These are phyloP conservation scores for Fusarium tuaranense DNA, from an alignment of 2,329 filamentous ascomycete species.

Conservation along the genomic window DNA sequence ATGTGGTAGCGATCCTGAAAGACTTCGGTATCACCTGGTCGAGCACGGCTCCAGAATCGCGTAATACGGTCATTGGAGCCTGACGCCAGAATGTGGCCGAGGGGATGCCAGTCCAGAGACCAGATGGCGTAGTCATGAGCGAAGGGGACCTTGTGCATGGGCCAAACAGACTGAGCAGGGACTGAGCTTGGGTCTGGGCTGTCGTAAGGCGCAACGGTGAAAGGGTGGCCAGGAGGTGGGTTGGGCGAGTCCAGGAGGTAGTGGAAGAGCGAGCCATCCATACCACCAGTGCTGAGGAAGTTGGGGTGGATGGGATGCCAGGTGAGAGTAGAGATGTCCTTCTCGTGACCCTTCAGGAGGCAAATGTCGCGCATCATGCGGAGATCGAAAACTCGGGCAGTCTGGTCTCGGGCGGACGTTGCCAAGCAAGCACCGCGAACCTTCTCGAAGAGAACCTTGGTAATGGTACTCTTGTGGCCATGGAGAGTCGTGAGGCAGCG, in stretches of 20 bases:
- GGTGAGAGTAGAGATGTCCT: conserved; percentile 90
- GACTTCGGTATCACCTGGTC: conserved; percentile 87
- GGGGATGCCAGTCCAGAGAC: conserved; percentile 97
- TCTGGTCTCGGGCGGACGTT: conserved; percentile 93
- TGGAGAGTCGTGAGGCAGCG: conserved; percentile 93
- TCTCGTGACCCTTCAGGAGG: conserved; percentile 92
- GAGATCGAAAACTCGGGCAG: conserved; percentile 91
- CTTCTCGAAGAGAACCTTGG: conserved; percentile 90
- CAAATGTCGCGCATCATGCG: conserved; percentile 99
- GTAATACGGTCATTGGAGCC: conserved; percentile 97
- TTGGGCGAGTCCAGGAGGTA: conserved; percentile 98
- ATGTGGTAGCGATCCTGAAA: conserved; percentile 95
- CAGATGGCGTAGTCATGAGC: conserved; percentile 97
- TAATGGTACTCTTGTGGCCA: conserved; percentile 97
- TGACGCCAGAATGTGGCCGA: conserved; percentile 94
- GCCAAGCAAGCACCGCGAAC: conserved; percentile 87
- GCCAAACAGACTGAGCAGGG: conserved; percentile 90
- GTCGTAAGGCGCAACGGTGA: conserved; percentile 86
- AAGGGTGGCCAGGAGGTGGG: conserved; percentile 77
- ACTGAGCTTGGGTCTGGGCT: conserved; percentile 82
- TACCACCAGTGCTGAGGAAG: conserved; percentile 88
- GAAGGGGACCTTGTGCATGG: conserved; percentile 86
- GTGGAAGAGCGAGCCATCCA: conserved; percentile 90
- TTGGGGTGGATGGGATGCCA: conserved; percentile 96
- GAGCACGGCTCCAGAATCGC: conserved; percentile 92